phyloP scores from a whole-genome alignment of 192 early-diverging fungal species.

The Gryganskiella cystojenkinii region DNA sequence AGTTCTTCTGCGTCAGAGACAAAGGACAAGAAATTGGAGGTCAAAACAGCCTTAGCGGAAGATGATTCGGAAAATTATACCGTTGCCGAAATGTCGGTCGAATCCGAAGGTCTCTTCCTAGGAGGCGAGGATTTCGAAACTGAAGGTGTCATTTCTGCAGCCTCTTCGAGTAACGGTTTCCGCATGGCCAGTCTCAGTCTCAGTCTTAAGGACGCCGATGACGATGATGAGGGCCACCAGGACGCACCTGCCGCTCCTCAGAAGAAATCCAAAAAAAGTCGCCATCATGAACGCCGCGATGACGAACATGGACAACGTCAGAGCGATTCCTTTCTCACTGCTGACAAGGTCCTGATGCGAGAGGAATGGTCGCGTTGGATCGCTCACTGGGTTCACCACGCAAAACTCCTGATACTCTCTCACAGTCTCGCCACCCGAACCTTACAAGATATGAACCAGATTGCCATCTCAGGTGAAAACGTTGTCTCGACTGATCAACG shows the following conservation, averaged over 20 bases:
- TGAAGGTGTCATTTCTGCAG: background rate
- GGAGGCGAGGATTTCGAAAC: constrained; percentile 3
- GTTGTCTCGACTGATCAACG: constrained; percentile 22
- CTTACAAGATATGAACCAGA: constrained; percentile 22
- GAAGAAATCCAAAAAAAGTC: background rate
- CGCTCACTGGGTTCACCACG: constrained; percentile 34
- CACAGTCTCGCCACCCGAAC: constrained; percentile 23
- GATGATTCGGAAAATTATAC: background rate
- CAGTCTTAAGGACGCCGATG: background rate
- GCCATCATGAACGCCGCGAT: background rate
- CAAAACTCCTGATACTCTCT: constrained; percentile 30
- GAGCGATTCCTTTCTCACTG: constrained; percentile 16
- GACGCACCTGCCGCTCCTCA: background rate
- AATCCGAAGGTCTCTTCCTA: constrained; percentile 4
- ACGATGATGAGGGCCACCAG: constrained; percentile 12
- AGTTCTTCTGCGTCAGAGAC: background rate
- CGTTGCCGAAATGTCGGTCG: background rate
- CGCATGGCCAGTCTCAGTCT: background rate
- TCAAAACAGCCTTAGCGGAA: background rate
- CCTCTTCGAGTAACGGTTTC: background rate
- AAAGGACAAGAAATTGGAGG: background rate
- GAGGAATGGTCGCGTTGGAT: constrained; percentile 48
- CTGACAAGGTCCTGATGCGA: constrained; percentile 30
- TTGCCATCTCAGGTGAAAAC: constrained; percentile 22
- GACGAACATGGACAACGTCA: constrained; percentile 1